phyloP scores from a whole-genome alignment of 176 grass and related monocot genomes.

The Cenchrus fungigraminus region DNA sequence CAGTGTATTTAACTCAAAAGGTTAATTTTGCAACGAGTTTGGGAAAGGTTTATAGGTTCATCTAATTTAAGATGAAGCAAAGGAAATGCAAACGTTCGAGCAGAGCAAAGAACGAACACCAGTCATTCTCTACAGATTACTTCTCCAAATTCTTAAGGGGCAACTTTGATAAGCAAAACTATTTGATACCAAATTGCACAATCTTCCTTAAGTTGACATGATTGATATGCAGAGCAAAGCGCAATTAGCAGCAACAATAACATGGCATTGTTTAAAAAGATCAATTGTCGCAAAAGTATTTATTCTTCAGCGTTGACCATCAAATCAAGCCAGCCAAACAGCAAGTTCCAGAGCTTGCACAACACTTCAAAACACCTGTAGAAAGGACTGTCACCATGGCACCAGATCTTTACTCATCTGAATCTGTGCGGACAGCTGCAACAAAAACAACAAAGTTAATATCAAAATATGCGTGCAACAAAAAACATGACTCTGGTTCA shows the following conservation, averaged over 20 bases:
- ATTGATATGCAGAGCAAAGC: background rate
- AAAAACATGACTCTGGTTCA: background rate
- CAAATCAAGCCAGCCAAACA: slow-evolving; percentile 37
- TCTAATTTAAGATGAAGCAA: too few species aligned
- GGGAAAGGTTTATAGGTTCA: too few species aligned
- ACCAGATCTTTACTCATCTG: slow-evolving; percentile 45
- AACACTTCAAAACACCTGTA: slow-evolving; percentile 30
- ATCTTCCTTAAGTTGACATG: background rate
- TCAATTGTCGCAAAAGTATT: slow-evolving; percentile 32
- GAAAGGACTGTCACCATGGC: slow-evolving; percentile 30
- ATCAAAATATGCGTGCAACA: background rate
- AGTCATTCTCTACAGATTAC: background rate
- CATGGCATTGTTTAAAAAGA: slow-evolving; percentile 33
- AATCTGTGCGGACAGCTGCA: slow-evolving; percentile 59
- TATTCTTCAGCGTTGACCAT: slow-evolving; percentile 49
- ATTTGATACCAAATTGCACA: background rate
- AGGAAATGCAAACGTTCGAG: background rate
- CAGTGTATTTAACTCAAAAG: too few species aligned
- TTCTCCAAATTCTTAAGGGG: background rate
- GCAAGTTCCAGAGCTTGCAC: slow-evolving; percentile 35
- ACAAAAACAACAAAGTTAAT: slow-evolving; percentile 18
- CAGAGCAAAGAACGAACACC: background rate
- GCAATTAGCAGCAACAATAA: slow-evolving; percentile 16
- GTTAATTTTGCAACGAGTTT: too few species aligned
- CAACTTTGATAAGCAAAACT: background rate